Conservation (phyloP, 768 basidiomycete genomes). For the Dioszegia aurantiaca region DNA sequence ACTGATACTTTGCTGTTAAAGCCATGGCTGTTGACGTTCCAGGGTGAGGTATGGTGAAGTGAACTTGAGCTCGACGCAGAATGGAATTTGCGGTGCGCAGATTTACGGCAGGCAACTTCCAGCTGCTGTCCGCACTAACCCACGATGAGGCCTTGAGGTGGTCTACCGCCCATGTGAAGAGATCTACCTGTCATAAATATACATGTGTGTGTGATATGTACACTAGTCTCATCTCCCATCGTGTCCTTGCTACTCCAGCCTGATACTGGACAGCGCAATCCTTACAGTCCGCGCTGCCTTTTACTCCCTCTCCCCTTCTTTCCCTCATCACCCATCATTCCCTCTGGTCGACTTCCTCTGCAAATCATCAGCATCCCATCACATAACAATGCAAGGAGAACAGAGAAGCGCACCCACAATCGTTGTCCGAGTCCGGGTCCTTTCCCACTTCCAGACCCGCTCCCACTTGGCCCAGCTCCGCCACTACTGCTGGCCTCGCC, state of each 20-base stretch:
- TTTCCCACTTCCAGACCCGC: neutral
- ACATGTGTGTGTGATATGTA: neutral
- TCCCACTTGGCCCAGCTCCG: neutral
- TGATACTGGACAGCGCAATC: too few species aligned
- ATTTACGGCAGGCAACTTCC: too few species aligned
- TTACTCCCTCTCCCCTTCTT: slow-evolving; percentile 7
- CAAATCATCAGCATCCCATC: neutral
- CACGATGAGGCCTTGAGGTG: too few species aligned
- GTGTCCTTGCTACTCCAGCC: too few species aligned
- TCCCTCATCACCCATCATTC: neutral
- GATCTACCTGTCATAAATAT: neutral
- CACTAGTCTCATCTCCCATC: neutral
- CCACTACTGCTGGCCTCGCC: too few species aligned
- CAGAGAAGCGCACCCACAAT: slow-evolving; percentile 10
- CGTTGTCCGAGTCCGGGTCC: neutral
- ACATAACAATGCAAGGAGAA: neutral
- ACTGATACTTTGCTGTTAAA: neutral
- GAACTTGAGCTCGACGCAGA: neutral
- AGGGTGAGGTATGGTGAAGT: neutral
- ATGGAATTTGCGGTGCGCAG: neutral
- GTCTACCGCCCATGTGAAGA: too few species aligned
- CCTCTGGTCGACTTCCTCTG: neutral
- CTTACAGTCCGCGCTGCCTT: neutral
- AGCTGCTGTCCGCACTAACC: too few species aligned
- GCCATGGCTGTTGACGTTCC: neutral